Evolutionary conservation across 805 yeast genomes (phyloP).

Genomic region (Candida taoyuanica): DNA sequence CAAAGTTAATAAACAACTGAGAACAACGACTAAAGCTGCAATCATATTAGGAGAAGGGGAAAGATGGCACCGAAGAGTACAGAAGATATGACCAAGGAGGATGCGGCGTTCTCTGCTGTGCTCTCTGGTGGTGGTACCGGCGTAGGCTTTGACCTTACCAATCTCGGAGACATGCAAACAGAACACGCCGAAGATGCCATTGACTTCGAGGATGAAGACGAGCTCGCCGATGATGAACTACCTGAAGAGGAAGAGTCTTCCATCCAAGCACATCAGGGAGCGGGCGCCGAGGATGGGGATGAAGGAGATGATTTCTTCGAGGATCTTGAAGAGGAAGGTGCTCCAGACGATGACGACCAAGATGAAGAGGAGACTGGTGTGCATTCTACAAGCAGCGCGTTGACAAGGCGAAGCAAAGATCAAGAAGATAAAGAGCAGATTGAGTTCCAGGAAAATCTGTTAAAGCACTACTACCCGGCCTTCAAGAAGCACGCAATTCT

Average conservation of each 20-base stretch:
- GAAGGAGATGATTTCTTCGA: slow-evolving; percentile 34
- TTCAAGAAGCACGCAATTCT: slow-evolving; percentile 52
- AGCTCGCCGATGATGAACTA: slow-evolving; percentile 82
- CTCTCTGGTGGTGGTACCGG: slow-evolving; percentile 33
- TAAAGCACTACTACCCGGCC: slow-evolving; percentile 55
- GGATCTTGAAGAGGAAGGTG: slow-evolving; percentile 31
- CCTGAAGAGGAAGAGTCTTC: slow-evolving; percentile 30
- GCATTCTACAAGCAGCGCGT: no score
- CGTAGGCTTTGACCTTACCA: slow-evolving; percentile 16
- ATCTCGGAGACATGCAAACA: slow-evolving; percentile 29
- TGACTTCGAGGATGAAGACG: slow-evolving; percentile 93
- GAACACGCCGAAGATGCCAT: slow-evolving; percentile 88
- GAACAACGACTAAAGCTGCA: no score
- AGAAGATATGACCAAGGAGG: slow-evolving; percentile 32
- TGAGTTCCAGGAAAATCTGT: slow-evolving; percentile 28
- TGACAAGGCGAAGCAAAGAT: not conserved
- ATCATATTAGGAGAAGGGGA: no score
- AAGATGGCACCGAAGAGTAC: slow-evolving; percentile 5
- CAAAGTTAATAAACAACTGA: no score
- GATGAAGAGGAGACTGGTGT: slow-evolving; percentile 12
- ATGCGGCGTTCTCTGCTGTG: slow-evolving; percentile 34
- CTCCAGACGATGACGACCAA: slow-evolving; percentile 7
- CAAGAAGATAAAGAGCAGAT: slow-evolving; percentile 12
- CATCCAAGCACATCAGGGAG: not conserved
- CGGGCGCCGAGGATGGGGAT: slow-evolving; percentile 28